phyloP scores from a whole-genome alignment of 2,329 filamentous ascomycete genomes.

The Monosporascus sp. region DNA sequence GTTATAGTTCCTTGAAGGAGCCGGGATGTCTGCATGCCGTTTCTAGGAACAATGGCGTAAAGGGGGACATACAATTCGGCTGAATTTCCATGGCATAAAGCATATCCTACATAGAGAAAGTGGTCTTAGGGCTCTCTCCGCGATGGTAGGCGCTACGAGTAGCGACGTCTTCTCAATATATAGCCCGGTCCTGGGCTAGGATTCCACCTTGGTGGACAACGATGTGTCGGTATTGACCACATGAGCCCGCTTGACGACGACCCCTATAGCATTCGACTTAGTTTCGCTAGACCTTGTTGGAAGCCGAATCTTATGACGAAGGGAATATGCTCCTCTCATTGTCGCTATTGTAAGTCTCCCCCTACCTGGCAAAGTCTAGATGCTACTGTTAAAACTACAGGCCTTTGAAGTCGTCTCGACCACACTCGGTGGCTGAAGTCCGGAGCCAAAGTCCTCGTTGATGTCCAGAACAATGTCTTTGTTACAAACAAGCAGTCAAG shows the following conservation, averaged over 20 bases:
- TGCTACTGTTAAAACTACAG: conserved; percentile 4
- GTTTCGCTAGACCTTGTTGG: conserved; percentile 1
- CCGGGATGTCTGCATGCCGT: conserved; percentile 13
- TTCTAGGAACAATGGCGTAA: conserved; percentile 16
- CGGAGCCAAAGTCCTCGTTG: conserved; percentile 1
- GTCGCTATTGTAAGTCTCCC: conserved; percentile 7
- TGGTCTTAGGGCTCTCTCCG: conserved; percentile 14
- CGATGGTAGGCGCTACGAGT: conserved; percentile 16
- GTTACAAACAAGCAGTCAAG: conserved; percentile 1
- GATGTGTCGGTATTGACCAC: background rate
- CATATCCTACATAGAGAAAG: conserved; percentile 22
- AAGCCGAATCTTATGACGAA: background rate
- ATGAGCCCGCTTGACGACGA: background rate
- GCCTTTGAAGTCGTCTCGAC: conserved; percentile 5
- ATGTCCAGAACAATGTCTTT: conserved; percentile 15
- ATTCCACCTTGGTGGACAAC: conserved; percentile 4
- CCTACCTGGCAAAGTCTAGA: conserved; percentile 5
- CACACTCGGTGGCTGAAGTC: conserved; percentile 1
- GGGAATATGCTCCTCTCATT: background rate
- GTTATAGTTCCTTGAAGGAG: conserved; percentile 11
- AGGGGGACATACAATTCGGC: conserved; percentile 18
- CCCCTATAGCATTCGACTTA: no score
- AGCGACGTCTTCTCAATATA: conserved; percentile 24
- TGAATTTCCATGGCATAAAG: conserved; percentile 20
- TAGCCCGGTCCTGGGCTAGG: conserved; percentile 10